A percentile compares a stretch with the other conserved stretches of the same genome.
Evolutionary conservation across 2,329 filamentous ascomycete species (phyloP).

Genomic region (Cryphonectria nitschkei): DNA sequence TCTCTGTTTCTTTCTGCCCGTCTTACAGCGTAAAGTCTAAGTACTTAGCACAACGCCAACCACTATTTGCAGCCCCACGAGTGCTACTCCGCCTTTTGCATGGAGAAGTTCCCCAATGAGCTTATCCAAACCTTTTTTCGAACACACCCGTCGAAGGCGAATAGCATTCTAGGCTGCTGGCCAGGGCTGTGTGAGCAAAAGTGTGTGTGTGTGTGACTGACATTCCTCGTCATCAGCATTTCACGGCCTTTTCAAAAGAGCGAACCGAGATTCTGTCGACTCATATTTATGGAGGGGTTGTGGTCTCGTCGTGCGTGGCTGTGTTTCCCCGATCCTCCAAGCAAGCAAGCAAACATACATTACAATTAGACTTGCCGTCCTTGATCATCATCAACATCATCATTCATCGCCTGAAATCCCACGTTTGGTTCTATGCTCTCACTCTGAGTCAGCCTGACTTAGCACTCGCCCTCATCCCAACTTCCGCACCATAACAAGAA

Average conservation of each 20-base stretch:
- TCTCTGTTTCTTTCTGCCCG: not conserved
- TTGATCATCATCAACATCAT: not conserved
- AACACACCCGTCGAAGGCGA: not conserved
- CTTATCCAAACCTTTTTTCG: slow-evolving; percentile 21
- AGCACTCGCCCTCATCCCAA: not conserved
- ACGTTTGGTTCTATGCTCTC: not conserved
- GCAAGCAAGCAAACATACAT: slow-evolving; percentile 1
- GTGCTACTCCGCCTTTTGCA: slow-evolving; percentile 7
- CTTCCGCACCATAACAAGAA: not conserved
- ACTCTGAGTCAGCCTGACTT: no score
- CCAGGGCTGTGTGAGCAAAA: slow-evolving; percentile 21
- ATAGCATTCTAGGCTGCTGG: not conserved
- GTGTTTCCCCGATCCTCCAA: not conserved
- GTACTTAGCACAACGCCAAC: not conserved
- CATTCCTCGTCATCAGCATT: slow-evolving; percentile 9
- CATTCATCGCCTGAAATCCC: not conserved
- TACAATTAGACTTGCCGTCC: not conserved
- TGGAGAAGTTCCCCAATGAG: slow-evolving; percentile 20
- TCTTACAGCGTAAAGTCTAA: slow-evolving; percentile 9
- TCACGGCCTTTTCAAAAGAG: not conserved
- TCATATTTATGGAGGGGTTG: not conserved
- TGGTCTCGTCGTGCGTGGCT: not conserved
- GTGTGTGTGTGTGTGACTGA: not conserved
- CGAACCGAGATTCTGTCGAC: not conserved
- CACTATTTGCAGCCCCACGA: not conserved